Percentiles rank a stretch among this genome's conserved stretches.
These are phyloP conservation scores for Chytriomyces confervae DNA, from an alignment of 192 early-diverging fungal genomes.

Conservation along the genomic window DNA sequence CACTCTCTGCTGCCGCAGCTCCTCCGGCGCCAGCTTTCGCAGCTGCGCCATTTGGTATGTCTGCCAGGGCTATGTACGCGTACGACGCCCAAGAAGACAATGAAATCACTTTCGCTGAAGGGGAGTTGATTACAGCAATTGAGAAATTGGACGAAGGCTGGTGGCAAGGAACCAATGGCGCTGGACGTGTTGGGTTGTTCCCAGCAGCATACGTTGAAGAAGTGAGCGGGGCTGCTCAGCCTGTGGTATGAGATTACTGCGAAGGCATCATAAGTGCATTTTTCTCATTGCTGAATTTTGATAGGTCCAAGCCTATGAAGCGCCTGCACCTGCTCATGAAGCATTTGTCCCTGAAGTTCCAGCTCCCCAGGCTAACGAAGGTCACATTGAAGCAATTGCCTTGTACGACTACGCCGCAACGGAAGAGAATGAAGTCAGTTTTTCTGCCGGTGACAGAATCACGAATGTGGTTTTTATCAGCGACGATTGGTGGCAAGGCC, in stretches of 20 bases:
- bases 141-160: conserved; percentile 88
- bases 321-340: conserved; percentile 4
- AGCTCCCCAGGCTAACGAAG: background rate
- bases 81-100: conserved; percentile 80
- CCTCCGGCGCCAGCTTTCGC: conserved; percentile 22
- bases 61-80: conserved; percentile 74
- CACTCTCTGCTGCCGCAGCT: conserved; percentile 21
- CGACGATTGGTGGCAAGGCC: conserved; percentile 95
- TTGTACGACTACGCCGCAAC: conserved; percentile 84
- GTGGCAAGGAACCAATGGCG: conserved; percentile 85
- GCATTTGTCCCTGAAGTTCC: conserved; percentile 8
- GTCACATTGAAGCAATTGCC: conserved; percentile 32
- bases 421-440: conserved; percentile 88
- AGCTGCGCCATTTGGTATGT: conserved; percentile 38
- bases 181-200: conserved; percentile 82
- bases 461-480: conserved; percentile 78
- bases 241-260: too few species aligned
- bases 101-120: conserved; percentile 84
- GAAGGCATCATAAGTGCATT: too few species aligned
- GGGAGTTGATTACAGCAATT: conserved; percentile 79
- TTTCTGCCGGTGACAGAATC: conserved; percentile 76
- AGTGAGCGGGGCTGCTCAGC: background rate
- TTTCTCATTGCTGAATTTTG: too few species aligned
- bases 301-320: too few species aligned
- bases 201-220: conserved; percentile 67